Percentiles rank a stretch among this genome's conserved stretches.
Evolutionary conservation across 169 alveolate species (phyloP).

Genomic region (Plasmodium billcollinsi): DNA sequence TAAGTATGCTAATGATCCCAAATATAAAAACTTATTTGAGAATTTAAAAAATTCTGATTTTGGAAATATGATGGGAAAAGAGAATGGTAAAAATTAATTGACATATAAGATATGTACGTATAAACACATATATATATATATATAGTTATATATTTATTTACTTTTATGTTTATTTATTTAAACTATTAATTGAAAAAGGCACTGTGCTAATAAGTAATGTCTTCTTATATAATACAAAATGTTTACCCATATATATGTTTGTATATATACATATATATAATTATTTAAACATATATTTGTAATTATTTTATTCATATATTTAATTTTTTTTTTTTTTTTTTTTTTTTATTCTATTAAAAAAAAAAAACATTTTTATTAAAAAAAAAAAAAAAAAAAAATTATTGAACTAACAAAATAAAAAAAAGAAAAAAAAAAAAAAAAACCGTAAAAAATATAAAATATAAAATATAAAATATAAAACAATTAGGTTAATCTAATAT

Average conservation of each 20-base stretch:
- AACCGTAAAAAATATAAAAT: neutral
- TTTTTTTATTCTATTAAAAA: too few relatives aligned
- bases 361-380: too few relatives aligned
- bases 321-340: too few relatives aligned
- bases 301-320: too few relatives aligned
- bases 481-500: neutral
- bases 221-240: too few relatives aligned
- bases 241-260: too few relatives aligned
- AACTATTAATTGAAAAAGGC: too few relatives aligned
- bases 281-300: too few relatives aligned
- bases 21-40: constrained; percentile 78
- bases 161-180: too few relatives aligned
- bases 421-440: neutral
- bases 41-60: constrained; percentile 65
- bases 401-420: neutral
- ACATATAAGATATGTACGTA: neutral
- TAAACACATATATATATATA: neutral
- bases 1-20: constrained; percentile 82
- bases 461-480: constrained; percentile 9
- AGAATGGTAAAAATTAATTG: constrained; percentile 14
- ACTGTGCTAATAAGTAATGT: neutral
- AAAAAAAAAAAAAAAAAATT: constrained; percentile 17
- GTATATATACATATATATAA: too few relatives aligned
- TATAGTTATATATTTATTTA: too few relatives aligned
- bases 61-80: constrained; percentile 64